Evolutionary conservation across 306 rosid species (phyloP).

Genomic region (Gastrolobium bilobum): DNA sequence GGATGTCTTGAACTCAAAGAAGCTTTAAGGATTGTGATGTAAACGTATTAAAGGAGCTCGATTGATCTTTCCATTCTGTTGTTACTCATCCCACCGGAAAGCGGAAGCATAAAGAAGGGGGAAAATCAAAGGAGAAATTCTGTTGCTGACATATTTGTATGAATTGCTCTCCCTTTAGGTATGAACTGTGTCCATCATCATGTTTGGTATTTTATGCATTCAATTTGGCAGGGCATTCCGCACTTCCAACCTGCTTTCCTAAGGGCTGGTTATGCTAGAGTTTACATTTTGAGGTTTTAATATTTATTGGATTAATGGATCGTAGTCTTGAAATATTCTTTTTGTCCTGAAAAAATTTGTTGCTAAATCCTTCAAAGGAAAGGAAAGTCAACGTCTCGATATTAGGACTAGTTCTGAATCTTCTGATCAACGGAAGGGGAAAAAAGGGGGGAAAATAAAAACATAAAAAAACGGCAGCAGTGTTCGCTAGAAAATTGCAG

Average conservation of each 20-base stretch:
- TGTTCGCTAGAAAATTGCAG: too few relatives aligned
- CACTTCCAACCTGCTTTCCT: neutral
- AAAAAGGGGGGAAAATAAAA: too few relatives aligned
- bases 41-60: conserved; percentile 25
- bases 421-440: too few relatives aligned
- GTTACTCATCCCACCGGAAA: conserved; percentile 17
- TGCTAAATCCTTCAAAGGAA: too few relatives aligned
- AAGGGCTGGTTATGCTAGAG: conserved; percentile 9
- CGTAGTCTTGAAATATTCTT: too few relatives aligned
- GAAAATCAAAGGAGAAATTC: neutral
- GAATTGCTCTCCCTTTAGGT: neutral
- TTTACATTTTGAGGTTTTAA: conserved; percentile 7
- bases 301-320: too few relatives aligned
- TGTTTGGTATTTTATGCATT: neutral
- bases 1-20: conserved; percentile 30
- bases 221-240: conserved; percentile 16
- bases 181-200: neutral
- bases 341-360: too few relatives aligned
- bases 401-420: too few relatives aligned
- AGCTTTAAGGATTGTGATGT: conserved; percentile 28
- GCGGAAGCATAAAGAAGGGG: conserved; percentile 23
- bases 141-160: conserved; percentile 26
- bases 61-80: conserved; percentile 20
- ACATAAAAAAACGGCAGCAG: too few relatives aligned
- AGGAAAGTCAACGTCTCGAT: too few relatives aligned